Evolutionary conservation across 306 rosid genomes (phyloP), one percentile per base, ranked within the genome.

Genomic region (Lathyrus aphaca): DNA sequence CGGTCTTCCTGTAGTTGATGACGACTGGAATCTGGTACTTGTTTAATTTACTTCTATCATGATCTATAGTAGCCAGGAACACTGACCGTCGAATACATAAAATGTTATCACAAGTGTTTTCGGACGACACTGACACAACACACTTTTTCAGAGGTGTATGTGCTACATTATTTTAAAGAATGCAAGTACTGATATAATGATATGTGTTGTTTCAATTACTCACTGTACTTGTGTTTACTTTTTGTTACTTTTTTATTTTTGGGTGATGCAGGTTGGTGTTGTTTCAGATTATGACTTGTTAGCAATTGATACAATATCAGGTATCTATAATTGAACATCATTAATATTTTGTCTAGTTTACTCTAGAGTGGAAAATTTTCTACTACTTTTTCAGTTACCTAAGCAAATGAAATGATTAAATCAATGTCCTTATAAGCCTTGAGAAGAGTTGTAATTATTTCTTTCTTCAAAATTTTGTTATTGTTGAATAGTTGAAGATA

Each of bases 271-370:
- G 99, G 96, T 94, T 74, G 99, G 99, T 49, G 97, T 94, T 49
- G 89, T 94, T 71, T 91, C 99, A 46, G 99, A 94, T 85, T 94
- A 94, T 64, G 99, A 94, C 72, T 86, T 94, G 70, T 63, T 94
- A 73, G 97, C 99, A 15, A 88, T 94, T 10, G 99, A 94, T 77
- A 88, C 99, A 15, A 86, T 94, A 86, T 94, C 99, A 84, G 99
- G 95, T 86, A 93, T 60, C 35, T 29, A 5, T 38, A 9, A 1
- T 35, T 35, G n/a, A 42, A 16, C 12, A 48, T 13, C 9, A 16
- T n/a, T 55, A 25, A 37, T 40, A 46, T 15, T 45, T 27, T 57
- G 23, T 23, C 8, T 44, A 25, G 4, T 64, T 64, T 63, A 3
- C 32, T 14, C 30, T 62, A 21, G 23, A 44, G 66, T 71, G 39